A percentile compares a stretch with the other conserved stretches of the same genome.
Conservation (phyloP, 352 stramenopile species). For the Globisporangium middletonii region DNA sequence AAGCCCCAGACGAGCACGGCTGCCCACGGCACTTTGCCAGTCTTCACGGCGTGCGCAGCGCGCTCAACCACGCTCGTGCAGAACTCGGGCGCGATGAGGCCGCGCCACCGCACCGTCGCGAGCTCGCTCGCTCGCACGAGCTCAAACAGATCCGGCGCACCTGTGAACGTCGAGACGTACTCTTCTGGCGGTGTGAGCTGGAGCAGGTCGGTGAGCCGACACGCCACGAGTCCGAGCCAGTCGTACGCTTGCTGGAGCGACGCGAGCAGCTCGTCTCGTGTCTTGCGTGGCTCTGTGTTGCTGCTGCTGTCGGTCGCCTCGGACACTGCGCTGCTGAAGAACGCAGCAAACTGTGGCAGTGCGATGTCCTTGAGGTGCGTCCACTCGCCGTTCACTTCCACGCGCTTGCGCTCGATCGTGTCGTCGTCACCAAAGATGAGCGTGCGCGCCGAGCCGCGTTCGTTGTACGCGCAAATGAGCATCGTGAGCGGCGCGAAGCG, state of each 20-base stretch:
- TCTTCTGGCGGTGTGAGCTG: constrained; percentile 46
- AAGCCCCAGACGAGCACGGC: constrained; percentile 78
- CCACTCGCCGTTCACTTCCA: constrained; percentile 50
- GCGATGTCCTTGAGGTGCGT: constrained; percentile 41
- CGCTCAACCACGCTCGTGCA: constrained; percentile 45
- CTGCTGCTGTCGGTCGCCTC: constrained; percentile 10
- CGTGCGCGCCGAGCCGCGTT: constrained; percentile 48
- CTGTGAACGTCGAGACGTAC: constrained; percentile 76
- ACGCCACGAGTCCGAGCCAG: constrained; percentile 71
- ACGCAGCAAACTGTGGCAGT: constrained; percentile 45
- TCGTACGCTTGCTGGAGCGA: constrained; percentile 58
- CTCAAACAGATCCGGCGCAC: constrained; percentile 29
- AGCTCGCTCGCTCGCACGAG: constrained; percentile 29
- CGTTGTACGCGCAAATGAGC: constrained; percentile 69
- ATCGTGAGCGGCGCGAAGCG: constrained; percentile 60
- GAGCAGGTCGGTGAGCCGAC: constrained; percentile 47
- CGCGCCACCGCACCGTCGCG: constrained; percentile 64
- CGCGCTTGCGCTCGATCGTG: constrained; percentile 43
- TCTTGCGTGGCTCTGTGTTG: not conserved
- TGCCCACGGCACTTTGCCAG: constrained; percentile 50
- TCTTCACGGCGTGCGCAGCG: constrained; percentile 38
- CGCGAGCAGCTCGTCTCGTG: constrained; percentile 17
- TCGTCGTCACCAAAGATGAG: constrained; percentile 72
- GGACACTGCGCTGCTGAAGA: constrained; percentile 12
- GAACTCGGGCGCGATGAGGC: constrained; percentile 57